These are phyloP conservation scores for Exophiala sideris DNA, from an alignment of 2,329 filamentous ascomycete species.

Conservation along the genomic window DNA sequence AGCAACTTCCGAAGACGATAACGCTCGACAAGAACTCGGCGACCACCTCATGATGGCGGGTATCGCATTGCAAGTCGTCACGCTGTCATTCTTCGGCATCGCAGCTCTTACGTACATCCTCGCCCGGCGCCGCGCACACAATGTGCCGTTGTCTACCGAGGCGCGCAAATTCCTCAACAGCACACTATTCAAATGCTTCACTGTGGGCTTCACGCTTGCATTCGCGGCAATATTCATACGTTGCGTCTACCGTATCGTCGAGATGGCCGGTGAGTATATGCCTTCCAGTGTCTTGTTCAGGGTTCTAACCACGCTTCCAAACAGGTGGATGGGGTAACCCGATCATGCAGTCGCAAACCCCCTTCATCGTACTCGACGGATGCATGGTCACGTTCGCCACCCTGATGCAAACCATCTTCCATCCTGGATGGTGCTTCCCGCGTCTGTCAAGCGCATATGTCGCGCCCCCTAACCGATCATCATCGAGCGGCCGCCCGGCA, in stretches of 20 bases:
- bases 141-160: constrained; percentile 9
- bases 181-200: constrained; percentile 21
- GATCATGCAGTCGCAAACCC: constrained; percentile 47
- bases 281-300: too few species aligned
- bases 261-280: constrained; percentile 37
- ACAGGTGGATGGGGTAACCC: constrained; percentile 41
- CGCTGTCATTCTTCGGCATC: constrained; percentile 37
- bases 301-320: too few species aligned
- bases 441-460: constrained; percentile 15
- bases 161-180: constrained; percentile 3
- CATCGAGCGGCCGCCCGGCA: background rate
- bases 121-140: constrained; percentile 21
- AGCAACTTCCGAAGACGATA: constrained; percentile 39
- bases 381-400: constrained; percentile 22
- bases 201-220: constrained; percentile 28
- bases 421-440: constrained; percentile 26
- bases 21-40: constrained; percentile 44
- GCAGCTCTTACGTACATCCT: constrained; percentile 16
- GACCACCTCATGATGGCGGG: constrained; percentile 58
- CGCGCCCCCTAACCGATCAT: background rate
- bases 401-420: constrained; percentile 20
- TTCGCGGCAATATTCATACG: constrained; percentile 44
- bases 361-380: constrained; percentile 53
- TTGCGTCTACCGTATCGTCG: constrained; percentile 49
- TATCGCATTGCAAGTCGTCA: constrained; percentile 55